Evolutionary conservation across 1,284 basidiomycete genomes (phyloP).

Genomic region (Melampsora americana): DNA sequence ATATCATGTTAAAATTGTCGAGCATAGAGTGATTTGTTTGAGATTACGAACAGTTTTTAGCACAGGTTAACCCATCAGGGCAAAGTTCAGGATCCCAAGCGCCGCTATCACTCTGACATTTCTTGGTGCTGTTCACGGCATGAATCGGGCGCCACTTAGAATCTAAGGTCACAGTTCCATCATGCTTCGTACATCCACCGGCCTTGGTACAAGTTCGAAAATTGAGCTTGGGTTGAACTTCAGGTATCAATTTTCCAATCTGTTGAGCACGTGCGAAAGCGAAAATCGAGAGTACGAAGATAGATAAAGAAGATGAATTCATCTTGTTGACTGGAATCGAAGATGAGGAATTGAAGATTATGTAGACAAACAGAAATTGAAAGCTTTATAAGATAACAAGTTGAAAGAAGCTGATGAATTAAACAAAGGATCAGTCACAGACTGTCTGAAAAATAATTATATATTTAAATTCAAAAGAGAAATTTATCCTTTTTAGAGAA

Average conservation of each 20-base stretch:
- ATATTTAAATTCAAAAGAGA: too few species aligned
- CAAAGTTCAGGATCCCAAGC: slow-evolving; percentile 7
- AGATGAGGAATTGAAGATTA: too few species aligned
- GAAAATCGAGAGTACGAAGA: not conserved
- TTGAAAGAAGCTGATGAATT: too few species aligned
- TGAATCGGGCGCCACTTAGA: slow-evolving; percentile 20
- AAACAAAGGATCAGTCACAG: too few species aligned
- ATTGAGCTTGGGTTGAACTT: not conserved
- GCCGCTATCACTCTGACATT: not conserved
- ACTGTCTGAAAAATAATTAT: too few species aligned
- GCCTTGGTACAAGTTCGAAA: slow-evolving; percentile 8
- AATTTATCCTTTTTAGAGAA: too few species aligned
- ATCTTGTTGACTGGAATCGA: too few species aligned
- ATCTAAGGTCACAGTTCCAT: slow-evolving; percentile 15
- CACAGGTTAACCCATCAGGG: slow-evolving; percentile 10
- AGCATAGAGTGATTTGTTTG: not conserved
- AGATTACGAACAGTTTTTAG: slow-evolving; percentile 13
- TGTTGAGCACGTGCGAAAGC: slow-evolving; percentile 1
- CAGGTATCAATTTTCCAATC: not conserved
- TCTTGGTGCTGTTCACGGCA: not conserved
- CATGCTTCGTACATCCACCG: not conserved
- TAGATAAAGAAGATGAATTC: too few species aligned
- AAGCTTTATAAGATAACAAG: too few species aligned
- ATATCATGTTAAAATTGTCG: not conserved
- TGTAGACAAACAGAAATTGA: too few species aligned